Evolutionary conservation across 805 yeast species (phyloP), one percentile per base, ranked within the genome.

Genomic region (Barnettozyma pratensis): DNA sequence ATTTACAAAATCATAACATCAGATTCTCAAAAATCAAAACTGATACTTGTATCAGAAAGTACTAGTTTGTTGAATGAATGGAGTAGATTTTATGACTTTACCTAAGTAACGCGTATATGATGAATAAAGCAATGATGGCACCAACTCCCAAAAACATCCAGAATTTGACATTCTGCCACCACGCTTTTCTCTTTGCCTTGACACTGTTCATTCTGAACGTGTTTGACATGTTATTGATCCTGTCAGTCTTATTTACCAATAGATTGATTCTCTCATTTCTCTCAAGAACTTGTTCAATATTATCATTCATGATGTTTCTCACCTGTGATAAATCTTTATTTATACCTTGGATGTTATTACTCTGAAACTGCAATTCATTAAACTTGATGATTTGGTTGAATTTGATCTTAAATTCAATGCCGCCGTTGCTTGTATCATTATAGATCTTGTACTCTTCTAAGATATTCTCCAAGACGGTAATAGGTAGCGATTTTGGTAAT

Each of bases 81-180:
- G n/a, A 26, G 27, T 11, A 19, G 19, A 19, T 19, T 19, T 19
- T 10, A 27, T 39, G 3, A 4, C 25, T 12, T 40, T 30, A 46
- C 42, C 40, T 42, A n/a, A 47, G 10, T 6, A 44, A 11, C 4
- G 27, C 30, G 39, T 45, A 87, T 61, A 83, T 83, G 4, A 87
- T 88, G 66, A 77, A 80, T 37, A 76, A 84, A 1, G 89, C 74
- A 60, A 88, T 88, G 1, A 77, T 81, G 70, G 77, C 51, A 73
- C 73, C 45, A 59, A 65, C 25, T 66, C 85, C 48, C 92, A 97
- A 0, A 80, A 94, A 5, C 1, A 68, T 59, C 52, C 72, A 62
- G 50, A 77, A 73, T 52, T 70, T 75, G 32, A 74, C 63, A 42
- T 77, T 79, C 31, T 73, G 67, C 71, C 81, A 69, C 83, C 86